Evolutionary conservation across 176 grass and related monocot genomes (phyloP), one percentile per base, ranked within the genome.

Genomic region (Tillandsia fasciculata): DNA sequence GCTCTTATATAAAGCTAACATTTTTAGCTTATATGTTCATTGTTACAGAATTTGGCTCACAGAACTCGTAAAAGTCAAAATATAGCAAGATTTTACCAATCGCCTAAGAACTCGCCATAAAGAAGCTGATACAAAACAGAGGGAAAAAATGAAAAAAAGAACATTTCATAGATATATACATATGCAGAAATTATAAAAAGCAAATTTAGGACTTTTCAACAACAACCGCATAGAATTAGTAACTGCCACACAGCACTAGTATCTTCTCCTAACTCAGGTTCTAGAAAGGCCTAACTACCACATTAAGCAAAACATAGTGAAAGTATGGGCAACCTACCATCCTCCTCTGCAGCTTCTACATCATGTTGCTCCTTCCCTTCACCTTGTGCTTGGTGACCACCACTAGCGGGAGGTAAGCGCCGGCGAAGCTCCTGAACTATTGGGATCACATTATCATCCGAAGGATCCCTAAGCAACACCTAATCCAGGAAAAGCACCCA

Each of bases 401-500:
- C 67, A 82, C 1, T 74, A 63, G 81, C 70, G 70, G 86, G 81
- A 29, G 67, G 73, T 69, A 96, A 70, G 51, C 86, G 81, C 50
- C 88, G 89, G 53, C 79, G 74, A 49, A 96, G 88, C 83, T 96
- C 86, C 78, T 92, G 81, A 69, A 92, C 88, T 22, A 96, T 79
- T 8, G 92, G 92, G 64, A 89, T 84, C 5, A 96, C 92, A 89
- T 83, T 87, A n/a, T 89, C 88, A 59, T 92, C 88, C 17, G 67
- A 76, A 71, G 92, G 92, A 65, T 96, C 86, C 71, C 88, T 91
- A 66, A 96, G 86, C 73, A 96, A 80, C 64, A 96, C 86, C 92
- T 96, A 72, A 64, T 11, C 73, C 12, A 59, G 20, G 54, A 59
- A 59, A 56, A 12, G 15, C 52, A 12, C 13, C 12, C 54, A 14